These are phyloP conservation scores for Ramularia endophylla DNA, from an alignment of 2,329 filamentous ascomycete genomes.

Conservation along the genomic window DNA sequence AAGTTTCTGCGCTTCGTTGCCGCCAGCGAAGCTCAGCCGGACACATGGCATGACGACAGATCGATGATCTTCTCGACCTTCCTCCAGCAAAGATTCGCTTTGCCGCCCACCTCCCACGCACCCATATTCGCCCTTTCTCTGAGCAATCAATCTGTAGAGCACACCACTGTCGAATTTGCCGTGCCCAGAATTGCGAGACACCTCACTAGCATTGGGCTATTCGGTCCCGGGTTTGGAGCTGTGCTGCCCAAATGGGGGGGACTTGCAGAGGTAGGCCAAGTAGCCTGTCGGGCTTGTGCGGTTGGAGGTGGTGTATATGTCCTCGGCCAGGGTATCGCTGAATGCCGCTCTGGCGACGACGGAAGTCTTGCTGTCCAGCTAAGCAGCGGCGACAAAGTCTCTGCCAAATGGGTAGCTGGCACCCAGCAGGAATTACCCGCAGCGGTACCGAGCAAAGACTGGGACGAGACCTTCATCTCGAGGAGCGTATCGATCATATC, in stretches of 20 bases:
- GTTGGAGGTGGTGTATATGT: constrained; percentile 91
- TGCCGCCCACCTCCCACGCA: constrained; percentile 60
- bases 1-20: constrained; percentile 87
- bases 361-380: constrained; percentile 20
- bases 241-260: constrained; percentile 93
- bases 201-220: constrained; percentile 76
- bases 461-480: constrained; percentile 5
- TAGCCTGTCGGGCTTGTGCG: constrained; percentile 81
- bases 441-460: background rate
- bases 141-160: constrained; percentile 52
- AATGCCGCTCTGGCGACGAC: constrained; percentile 17
- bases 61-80: constrained; percentile 53
- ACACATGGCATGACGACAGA: constrained; percentile 55
- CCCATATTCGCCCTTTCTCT: constrained; percentile 67
- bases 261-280: constrained; percentile 80
- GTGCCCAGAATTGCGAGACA: constrained; percentile 71
- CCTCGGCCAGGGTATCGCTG: constrained; percentile 62
- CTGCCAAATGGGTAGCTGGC: constrained; percentile 27
- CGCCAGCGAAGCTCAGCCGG: constrained; percentile 58
- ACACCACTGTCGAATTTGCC: constrained; percentile 60
- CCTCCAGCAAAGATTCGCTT: constrained; percentile 48
- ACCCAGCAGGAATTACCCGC: constrained; percentile 21
- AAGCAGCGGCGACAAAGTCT: constrained; percentile 26
- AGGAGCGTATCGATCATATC: constrained; percentile 59
- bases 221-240: constrained; percentile 83